Conservation (phyloP, 768 basidiomycete species). For the Pleurotus giganteus region DNA sequence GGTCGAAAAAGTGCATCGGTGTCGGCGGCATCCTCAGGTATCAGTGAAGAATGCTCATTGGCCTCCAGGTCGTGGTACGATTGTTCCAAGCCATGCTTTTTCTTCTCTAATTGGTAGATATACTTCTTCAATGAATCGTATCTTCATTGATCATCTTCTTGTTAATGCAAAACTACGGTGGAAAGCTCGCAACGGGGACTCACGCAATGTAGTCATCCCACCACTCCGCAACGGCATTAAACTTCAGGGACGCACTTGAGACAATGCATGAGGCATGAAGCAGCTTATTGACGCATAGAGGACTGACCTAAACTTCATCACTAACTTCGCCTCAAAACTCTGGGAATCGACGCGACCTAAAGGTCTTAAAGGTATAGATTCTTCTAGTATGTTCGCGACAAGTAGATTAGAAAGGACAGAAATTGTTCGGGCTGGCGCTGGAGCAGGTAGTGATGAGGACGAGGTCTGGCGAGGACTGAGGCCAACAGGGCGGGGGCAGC, state of each 20-base stretch:
- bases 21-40: slow-evolving; percentile 35
- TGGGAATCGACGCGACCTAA: neutral
- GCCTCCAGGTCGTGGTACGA: slow-evolving; percentile 56
- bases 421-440: too few relatives aligned
- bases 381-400: neutral
- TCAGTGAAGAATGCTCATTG: slow-evolving; percentile 57
- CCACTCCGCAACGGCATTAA: slow-evolving; percentile 91
- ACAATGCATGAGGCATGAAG: neutral
- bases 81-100: slow-evolving; percentile 48
- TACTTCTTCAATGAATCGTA: slow-evolving; percentile 83
- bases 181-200: slow-evolving; percentile 25
- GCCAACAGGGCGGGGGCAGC: too few relatives aligned
- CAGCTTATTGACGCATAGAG: neutral
- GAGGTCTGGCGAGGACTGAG: too few relatives aligned
- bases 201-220: slow-evolving; percentile 90
- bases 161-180: neutral
- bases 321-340: neutral
- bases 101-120: slow-evolving; percentile 85
- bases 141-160: slow-evolving; percentile 33
- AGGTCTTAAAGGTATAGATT: slow-evolving; percentile 14
- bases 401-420: neutral
- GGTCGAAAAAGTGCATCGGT: slow-evolving; percentile 67
- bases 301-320: slow-evolving; percentile 63
- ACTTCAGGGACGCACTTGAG: slow-evolving; percentile 76
- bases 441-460: too few relatives aligned